These are phyloP conservation scores for Lathyrus tuberosus DNA, from an alignment of 306 rosid species.

Conservation along the genomic window DNA sequence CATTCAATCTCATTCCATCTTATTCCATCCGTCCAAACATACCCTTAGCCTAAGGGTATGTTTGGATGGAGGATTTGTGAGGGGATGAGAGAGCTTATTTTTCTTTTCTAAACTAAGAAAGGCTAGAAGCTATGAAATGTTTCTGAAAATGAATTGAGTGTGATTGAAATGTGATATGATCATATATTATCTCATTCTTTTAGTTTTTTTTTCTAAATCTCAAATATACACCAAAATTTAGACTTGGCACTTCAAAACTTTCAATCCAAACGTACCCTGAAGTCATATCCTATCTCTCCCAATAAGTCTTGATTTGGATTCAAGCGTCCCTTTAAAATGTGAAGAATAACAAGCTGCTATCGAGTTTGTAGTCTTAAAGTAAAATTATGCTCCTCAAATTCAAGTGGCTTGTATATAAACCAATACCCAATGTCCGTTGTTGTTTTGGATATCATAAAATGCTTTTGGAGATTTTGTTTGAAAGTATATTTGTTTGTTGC, in stretches of 20 bases:
- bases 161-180: neutral
- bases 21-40: no score
- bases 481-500: slow-evolving; percentile 43
- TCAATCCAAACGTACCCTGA: neutral
- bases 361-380: slow-evolving; percentile 4
- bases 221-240: neutral
- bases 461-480: slow-evolving; percentile 26
- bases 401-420: neutral
- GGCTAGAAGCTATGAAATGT: neutral
- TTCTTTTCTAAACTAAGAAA: neutral
- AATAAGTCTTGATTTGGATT: neutral
- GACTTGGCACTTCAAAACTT: neutral
- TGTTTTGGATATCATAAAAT: neutral
- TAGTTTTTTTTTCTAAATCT: neutral
- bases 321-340: neutral
- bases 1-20: no score
- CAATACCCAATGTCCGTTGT: neutral
- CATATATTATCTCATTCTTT: no score
- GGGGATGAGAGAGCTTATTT: neutral
- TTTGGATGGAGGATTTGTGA: neutral
- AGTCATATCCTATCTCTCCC: slow-evolving; percentile 15
- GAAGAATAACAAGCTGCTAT: neutral
- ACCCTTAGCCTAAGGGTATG: neutral
- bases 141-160: neutral
- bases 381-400: slow-evolving; percentile 3